Conservation (phyloP, 176 grass and related monocot genomes). For the Musa itinerans region DNA sequence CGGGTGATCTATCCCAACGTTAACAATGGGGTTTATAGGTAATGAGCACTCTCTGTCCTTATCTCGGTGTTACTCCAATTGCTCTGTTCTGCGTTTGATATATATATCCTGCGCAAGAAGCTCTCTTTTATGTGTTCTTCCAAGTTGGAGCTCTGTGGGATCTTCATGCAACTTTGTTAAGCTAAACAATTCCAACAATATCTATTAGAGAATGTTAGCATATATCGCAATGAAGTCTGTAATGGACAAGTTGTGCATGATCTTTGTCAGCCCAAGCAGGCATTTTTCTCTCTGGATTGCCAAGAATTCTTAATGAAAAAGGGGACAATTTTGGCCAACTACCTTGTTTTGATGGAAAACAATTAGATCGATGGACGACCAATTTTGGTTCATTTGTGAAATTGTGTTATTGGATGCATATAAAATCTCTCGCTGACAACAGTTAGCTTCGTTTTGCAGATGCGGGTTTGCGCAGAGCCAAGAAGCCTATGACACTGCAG, state of each 20-base stretch:
- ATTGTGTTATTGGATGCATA: background rate
- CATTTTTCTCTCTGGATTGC: background rate
- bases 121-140: background rate
- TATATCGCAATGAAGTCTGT: background rate
- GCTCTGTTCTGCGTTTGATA: background rate
- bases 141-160: background rate
- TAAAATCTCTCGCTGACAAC: background rate
- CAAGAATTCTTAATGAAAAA: background rate
- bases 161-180: background rate
- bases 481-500: slow-evolving; percentile 64
- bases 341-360: background rate
- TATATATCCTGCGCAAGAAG: too few relatives aligned
- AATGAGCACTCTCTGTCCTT: background rate
- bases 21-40: slow-evolving; percentile 90
- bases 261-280: background rate
- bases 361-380: background rate
- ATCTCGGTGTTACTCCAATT: background rate
- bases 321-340: background rate
- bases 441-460: slow-evolving; percentile 16
- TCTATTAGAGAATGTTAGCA: background rate
- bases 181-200: background rate
- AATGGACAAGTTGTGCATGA: background rate
- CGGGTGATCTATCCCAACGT: slow-evolving; percentile 61
- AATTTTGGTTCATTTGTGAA: background rate
- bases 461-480: slow-evolving; percentile 96